Conservation (phyloP, 2,329 filamentous ascomycete genomes). For the Hypoxylon rubiginosum region DNA sequence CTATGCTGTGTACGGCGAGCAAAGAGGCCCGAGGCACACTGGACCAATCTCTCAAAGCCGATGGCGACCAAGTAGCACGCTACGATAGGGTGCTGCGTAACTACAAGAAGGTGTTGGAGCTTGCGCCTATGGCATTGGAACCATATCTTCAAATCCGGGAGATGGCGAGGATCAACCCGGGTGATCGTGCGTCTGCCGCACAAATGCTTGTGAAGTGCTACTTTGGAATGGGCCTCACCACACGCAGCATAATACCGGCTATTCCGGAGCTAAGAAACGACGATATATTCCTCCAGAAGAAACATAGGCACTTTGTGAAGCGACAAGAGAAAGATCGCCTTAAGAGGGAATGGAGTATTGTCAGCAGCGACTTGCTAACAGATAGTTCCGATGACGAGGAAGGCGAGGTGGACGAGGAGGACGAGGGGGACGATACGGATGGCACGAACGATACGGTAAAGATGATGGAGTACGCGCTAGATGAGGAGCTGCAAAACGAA, state of each 20-base stretch:
- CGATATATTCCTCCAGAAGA: background rate
- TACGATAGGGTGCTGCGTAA: background rate
- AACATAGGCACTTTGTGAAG: background rate
- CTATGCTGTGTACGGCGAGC: constrained; percentile 41
- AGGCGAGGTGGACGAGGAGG: background rate
- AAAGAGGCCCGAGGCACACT: background rate
- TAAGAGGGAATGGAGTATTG: background rate
- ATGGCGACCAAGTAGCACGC: background rate
- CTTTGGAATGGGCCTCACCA: constrained; percentile 3
- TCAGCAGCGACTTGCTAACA: background rate
- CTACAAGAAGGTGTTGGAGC: background rate
- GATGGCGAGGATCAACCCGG: constrained; percentile 18
- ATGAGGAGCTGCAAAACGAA: background rate
- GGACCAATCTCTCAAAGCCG: background rate
- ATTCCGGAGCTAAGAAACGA: background rate
- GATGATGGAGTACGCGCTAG: background rate
- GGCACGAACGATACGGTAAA: background rate
- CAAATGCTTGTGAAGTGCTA: constrained; percentile 38
- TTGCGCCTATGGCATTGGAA: background rate
- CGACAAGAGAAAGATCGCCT: background rate
- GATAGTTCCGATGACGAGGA: background rate
- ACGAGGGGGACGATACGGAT: background rate
- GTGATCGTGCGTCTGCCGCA: constrained; percentile 33
- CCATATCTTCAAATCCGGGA: background rate
- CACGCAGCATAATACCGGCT: background rate